A percentile compares a stretch with the other conserved stretches of the same genome.
These are phyloP conservation scores for Juglanconis sp. DNA, from an alignment of 2,329 filamentous ascomycete species.

Conservation along the genomic window DNA sequence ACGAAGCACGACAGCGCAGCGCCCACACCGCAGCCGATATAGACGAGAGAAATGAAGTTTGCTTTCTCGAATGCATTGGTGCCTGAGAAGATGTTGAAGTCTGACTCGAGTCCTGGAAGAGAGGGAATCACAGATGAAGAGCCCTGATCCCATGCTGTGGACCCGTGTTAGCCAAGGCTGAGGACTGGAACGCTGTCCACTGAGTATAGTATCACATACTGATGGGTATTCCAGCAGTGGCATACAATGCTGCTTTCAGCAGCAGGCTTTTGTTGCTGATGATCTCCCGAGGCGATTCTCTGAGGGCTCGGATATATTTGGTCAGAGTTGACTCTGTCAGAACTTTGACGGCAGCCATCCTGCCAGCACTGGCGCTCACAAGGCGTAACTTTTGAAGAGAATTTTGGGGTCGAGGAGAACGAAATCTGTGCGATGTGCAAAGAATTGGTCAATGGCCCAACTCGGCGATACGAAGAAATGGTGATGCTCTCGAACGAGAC, in stretches of 20 bases:
- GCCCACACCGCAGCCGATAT: constrained; percentile 26
- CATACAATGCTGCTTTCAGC: constrained; percentile 20
- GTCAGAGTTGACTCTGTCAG: not conserved
- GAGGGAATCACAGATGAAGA: constrained; percentile 14
- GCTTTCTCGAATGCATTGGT: constrained; percentile 14
- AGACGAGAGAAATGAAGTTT: constrained; percentile 18
- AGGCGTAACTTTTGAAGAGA: no score
- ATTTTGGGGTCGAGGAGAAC: no score
- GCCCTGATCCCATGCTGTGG: constrained; percentile 18
- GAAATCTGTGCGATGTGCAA: no score
- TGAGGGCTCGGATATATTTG: constrained; percentile 19
- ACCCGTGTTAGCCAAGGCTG: not conserved
- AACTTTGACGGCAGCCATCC: not conserved
- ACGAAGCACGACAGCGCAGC: constrained; percentile 33
- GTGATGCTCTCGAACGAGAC: no score
- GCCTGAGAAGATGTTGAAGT: constrained; percentile 17
- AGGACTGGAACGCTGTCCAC: no score
- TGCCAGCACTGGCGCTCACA: no score
- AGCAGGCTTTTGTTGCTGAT: constrained; percentile 19
- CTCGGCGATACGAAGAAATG: no score
- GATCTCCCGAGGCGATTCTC: constrained; percentile 19
- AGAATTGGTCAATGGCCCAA: no score
- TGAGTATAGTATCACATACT: not conserved
- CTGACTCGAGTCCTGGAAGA: constrained; percentile 14
- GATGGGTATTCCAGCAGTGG: constrained; percentile 23